phyloP scores from a whole-genome alignment of 1,139 yeast species.

The Pneumocystis jirovecii region DNA sequence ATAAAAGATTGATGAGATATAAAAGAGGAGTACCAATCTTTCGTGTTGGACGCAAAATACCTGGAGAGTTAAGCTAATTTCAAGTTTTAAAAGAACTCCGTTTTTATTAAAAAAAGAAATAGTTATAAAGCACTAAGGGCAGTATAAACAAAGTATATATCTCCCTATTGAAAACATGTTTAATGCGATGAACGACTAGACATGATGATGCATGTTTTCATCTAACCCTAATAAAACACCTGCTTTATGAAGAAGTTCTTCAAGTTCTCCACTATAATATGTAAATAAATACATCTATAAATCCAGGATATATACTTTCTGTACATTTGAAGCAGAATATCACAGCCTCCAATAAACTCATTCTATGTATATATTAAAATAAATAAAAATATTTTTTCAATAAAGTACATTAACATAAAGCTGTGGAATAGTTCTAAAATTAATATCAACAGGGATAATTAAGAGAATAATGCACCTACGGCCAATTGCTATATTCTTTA shows the following conservation, averaged over 20 bases:
- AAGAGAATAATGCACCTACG: conserved; percentile 30
- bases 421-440: conserved; percentile 51
- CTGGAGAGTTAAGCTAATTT: conserved; percentile 4
- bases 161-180: neutral
- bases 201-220: conserved; percentile 34
- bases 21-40: neutral
- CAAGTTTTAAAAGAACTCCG: neutral
- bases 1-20: neutral
- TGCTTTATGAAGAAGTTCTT: conserved; percentile 65
- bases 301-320: conserved; percentile 26
- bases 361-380: conserved; percentile 18
- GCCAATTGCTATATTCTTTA: neutral
- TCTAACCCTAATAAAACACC: conserved; percentile 42
- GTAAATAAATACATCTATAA: conserved; percentile 4
- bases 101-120: neutral
- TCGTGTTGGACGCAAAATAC: conserved; percentile 1
- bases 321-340: conserved; percentile 83
- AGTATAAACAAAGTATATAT: neutral
- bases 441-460: conserved; percentile 78
- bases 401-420: conserved; percentile 29
- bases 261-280: conserved; percentile 54
- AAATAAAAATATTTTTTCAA: conserved; percentile 26
- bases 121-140: neutral
- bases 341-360: conserved; percentile 96
- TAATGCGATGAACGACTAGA: neutral